These are phyloP conservation scores for Rhododendron molle DNA, from an alignment of 148 eudicot genomes.

Conservation along the genomic window DNA sequence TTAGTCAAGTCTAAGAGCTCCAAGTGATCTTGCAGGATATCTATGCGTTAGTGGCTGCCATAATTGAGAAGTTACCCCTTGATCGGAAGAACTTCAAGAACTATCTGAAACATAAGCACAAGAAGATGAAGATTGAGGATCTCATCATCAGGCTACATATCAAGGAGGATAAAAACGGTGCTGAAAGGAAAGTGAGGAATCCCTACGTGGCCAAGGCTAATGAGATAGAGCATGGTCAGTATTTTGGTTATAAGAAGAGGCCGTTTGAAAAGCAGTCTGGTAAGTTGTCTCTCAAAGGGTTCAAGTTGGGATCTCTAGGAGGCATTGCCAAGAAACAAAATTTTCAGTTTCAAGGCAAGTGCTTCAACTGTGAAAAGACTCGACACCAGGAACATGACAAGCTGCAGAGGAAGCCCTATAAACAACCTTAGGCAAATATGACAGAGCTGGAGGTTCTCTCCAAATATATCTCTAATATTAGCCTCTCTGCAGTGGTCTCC, in stretches of 20 bases:
- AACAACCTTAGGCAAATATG: background rate
- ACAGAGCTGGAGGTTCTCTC: background rate
- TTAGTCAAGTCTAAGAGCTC: background rate
- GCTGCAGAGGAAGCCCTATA: background rate
- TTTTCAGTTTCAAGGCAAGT: background rate
- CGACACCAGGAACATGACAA: background rate
- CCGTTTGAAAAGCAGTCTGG: background rate
- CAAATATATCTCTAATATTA: background rate
- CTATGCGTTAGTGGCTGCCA: background rate
- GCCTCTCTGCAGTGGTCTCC: background rate
- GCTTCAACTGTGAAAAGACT: background rate
- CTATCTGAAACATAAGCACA: background rate
- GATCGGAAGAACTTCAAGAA: background rate
- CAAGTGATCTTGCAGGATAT: background rate
- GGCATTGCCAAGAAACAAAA: background rate
- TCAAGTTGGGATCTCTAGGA: background rate
- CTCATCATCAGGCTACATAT: background rate
- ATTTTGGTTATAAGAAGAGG: background rate
- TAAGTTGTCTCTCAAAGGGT: background rate
- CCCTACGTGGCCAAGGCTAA: no score
- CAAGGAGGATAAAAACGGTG: background rate
- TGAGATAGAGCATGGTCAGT: background rate
- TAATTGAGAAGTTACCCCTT: background rate
- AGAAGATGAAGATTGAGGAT: background rate
- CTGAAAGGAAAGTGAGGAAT: background rate